phyloP scores from a whole-genome alignment of 805 yeast species.

The Wickerhamiella allomyrinae region DNA sequence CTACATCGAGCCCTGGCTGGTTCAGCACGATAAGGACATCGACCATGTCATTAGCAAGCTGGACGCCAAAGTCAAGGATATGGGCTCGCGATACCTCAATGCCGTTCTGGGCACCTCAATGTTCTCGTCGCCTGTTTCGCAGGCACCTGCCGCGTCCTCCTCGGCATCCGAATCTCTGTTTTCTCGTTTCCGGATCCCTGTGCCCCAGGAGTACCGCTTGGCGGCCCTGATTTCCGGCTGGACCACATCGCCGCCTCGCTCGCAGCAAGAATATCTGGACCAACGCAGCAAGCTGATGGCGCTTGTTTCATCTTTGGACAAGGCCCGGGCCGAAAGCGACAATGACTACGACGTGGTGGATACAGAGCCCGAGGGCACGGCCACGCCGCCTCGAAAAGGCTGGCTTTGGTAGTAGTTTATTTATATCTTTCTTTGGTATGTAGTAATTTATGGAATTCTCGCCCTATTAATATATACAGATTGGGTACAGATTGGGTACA shows the following conservation, averaged over 20 bases:
- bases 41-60: constrained; percentile 21
- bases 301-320: not conserved
- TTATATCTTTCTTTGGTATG: not conserved
- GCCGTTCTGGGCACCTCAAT: not conserved
- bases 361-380: not conserved
- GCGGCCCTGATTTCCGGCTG: constrained; percentile 9
- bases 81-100: constrained; percentile 4
- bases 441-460: too few relatives aligned
- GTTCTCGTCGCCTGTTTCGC: not conserved
- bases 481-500: too few relatives aligned
- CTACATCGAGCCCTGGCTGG: constrained; percentile 29
- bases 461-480: too few relatives aligned
- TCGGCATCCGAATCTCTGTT: constrained; percentile 12
- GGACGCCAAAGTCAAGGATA: constrained; percentile 1
- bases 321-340: not conserved
- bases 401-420: constrained; percentile 1
- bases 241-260: constrained; percentile 1
- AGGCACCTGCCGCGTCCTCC: not conserved
- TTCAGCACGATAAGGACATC: constrained; percentile 24
- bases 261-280: not conserved
- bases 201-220: constrained; percentile 14
- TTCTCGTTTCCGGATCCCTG: constrained; percentile 20
- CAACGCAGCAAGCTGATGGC: not conserved
- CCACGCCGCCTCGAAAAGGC: not conserved
- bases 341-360: not conserved